Percentiles rank a stretch among this genome's conserved stretches.
Evolutionary conservation across 75 land plant genomes (phyloP).

Genomic region (Picea sitchensis): DNA sequence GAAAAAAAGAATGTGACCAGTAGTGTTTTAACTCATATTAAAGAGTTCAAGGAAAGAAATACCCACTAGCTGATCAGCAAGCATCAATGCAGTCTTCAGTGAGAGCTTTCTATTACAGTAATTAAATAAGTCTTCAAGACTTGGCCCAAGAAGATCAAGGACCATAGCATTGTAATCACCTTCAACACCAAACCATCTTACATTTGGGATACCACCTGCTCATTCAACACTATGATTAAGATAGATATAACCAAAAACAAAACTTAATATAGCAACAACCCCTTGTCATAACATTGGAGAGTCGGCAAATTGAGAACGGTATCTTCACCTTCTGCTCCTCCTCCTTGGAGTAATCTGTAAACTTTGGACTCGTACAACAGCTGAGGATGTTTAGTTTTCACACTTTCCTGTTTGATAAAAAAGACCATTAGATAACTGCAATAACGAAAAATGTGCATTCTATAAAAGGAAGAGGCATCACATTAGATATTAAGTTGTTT

Average conservation of each 20-base stretch:
- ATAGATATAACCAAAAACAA: background rate
- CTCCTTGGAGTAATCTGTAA: constrained; percentile 58
- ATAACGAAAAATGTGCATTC: background rate
- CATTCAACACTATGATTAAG: background rate
- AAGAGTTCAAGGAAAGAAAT: constrained; percentile 9
- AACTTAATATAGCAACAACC: background rate
- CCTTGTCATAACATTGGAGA: background rate
- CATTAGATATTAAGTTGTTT: background rate
- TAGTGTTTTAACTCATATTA: background rate
- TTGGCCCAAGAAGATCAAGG: constrained; percentile 42
- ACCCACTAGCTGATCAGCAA: constrained; percentile 46
- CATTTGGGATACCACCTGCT: constrained; percentile 40
- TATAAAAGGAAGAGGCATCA: background rate
- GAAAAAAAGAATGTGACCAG: background rate
- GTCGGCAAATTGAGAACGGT: background rate
- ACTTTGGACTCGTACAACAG: constrained; percentile 52
- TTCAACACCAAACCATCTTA: constrained; percentile 50
- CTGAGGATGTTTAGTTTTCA: constrained; percentile 52
- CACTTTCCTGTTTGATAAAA: constrained; percentile 34
- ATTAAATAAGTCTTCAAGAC: constrained; percentile 44
- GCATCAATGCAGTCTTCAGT: constrained; percentile 48
- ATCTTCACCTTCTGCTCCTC: constrained; percentile 24
- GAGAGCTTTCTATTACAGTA: constrained; percentile 38
- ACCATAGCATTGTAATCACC: constrained; percentile 48
- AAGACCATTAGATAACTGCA: background rate